These are phyloP conservation scores for Myrica gale DNA, from an alignment of 306 rosid species.

Conservation along the genomic window DNA sequence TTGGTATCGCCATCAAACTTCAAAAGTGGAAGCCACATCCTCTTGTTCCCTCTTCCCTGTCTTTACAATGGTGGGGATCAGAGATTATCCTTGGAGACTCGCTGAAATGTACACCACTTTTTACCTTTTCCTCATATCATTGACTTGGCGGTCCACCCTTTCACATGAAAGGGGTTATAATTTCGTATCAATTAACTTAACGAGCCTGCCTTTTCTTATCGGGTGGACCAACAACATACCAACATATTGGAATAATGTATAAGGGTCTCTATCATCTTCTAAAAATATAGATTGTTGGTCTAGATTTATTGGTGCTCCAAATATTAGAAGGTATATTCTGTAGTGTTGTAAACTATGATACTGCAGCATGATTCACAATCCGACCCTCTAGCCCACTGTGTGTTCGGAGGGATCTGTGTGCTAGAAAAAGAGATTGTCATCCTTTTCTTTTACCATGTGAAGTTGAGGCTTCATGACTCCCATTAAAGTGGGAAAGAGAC, in stretches of 20 bases:
- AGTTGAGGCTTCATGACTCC: constrained; percentile 30
- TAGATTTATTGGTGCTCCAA: constrained; percentile 8
- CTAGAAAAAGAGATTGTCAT: not conserved
- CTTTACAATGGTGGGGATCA: constrained; percentile 27
- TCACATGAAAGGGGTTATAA: constrained; percentile 19
- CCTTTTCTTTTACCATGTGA: constrained; percentile 34
- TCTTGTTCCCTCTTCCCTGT: constrained; percentile 33
- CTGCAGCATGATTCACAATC: not conserved
- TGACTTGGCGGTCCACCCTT: constrained; percentile 38
- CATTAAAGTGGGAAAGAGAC: constrained; percentile 33
- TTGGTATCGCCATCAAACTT: constrained; percentile 30
- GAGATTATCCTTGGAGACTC: constrained; percentile 34
- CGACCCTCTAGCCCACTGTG: not conserved
- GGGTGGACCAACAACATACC: not conserved
- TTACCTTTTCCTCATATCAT: constrained; percentile 30
- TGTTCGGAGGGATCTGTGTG: not conserved
- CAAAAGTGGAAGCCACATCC: constrained; percentile 44
- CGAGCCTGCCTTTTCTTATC: not conserved
- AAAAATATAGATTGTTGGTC: constrained; percentile 31
- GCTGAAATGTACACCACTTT: constrained; percentile 28
- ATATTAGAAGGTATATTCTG: constrained; percentile 9
- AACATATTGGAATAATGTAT: constrained; percentile 15
- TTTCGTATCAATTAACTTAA: not conserved
- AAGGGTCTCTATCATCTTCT: constrained; percentile 10
- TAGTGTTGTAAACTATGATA: constrained; percentile 10